Percentiles rank a stretch among this genome's conserved stretches.
phyloP scores from a whole-genome alignment of 495 filamentous ascomycete genomes.

The Penicillium roqueforti region DNA sequence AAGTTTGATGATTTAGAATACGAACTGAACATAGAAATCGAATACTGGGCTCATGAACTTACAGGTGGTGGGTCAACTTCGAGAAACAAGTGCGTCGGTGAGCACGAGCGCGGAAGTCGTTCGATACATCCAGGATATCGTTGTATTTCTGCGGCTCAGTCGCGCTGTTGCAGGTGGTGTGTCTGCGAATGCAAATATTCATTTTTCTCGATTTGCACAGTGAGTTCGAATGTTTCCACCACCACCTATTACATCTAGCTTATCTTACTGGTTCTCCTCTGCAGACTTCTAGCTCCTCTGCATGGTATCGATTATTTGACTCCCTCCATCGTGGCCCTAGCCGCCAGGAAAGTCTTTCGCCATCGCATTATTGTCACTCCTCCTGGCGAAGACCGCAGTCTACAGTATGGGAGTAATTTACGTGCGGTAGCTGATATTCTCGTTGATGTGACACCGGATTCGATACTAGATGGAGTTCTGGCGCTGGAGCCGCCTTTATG shows the following conservation, averaged over 20 bases:
- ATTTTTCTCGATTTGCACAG: constrained; percentile 64
- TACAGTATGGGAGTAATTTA: constrained; percentile 88
- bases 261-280: not conserved
- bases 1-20: not conserved
- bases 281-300: constrained; percentile 64
- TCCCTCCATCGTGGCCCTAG: constrained; percentile 77
- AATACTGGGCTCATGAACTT: not conserved
- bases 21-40: not conserved
- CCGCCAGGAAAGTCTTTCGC: constrained; percentile 81
- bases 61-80: constrained; percentile 44
- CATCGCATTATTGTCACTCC: constrained; percentile 71
- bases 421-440: constrained; percentile 61
- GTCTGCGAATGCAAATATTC: constrained; percentile 69
- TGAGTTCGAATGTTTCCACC: constrained; percentile 29
- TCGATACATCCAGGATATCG: constrained; percentile 79
- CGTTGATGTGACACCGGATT: constrained; percentile 64
- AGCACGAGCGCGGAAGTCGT: constrained; percentile 59
- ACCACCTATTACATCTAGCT: not conserved
- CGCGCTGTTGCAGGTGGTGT: constrained; percentile 76
- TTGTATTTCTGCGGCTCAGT: constrained; percentile 79
- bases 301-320: constrained; percentile 79
- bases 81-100: constrained; percentile 34
- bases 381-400: constrained; percentile 73
- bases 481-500: constrained; percentile 67
- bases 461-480: constrained; percentile 81